Base-by-base conservation (phyloP, 352 stramenopile genomes). In the Globisporangium parvum region DNA sequence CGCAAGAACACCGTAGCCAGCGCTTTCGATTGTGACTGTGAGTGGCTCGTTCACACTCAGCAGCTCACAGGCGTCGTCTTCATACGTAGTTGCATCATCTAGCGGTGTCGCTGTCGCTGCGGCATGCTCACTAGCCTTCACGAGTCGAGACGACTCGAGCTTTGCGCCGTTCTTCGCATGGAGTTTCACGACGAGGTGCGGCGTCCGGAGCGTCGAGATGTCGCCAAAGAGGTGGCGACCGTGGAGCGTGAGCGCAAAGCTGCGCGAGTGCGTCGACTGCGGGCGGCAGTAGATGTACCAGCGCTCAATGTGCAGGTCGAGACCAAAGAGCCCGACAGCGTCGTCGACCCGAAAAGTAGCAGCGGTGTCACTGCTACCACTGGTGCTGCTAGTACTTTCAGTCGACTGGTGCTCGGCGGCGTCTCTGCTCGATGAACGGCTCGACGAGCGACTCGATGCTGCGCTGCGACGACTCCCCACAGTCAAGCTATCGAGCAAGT, bases 201-300 rank as follows among this genome's bases (percentile, higher is more conserved):
- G 44, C 0, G 63, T 71, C 9, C 64, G 50, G 3, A 78, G 26
- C 6, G 66, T 88, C 28, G 78, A 85, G 24, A 85, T 55, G 21
- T 71, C 58, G 21, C 65, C 74, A 20, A 44, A 39, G 4, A 89
- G 31, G 52, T 72, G 54, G 41, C 54, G 59, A 14, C 76, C 76
- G 57, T 61, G 62, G 3, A 88, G 20, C 6, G 67, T 67, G 35
- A 88, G 70, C 2, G 69, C 66, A 52, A 89, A 75, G 4, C 64
- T 62, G 2, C 65, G 48, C 8, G 70, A 73, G n/a, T 57, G 21
- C 9, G 71, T 80, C 9, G 40, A 40, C 15, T 78, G 69, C 5
- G 80, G 76, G 31, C 77, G 69, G 45, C 87, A 73, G 59, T 80
- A 88, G 14, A 82, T 48, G 53, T 75, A 88, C 71, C 76, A 85